phyloP scores from a whole-genome alignment of 148 eudicot genomes.

The Arbutus unedo region DNA sequence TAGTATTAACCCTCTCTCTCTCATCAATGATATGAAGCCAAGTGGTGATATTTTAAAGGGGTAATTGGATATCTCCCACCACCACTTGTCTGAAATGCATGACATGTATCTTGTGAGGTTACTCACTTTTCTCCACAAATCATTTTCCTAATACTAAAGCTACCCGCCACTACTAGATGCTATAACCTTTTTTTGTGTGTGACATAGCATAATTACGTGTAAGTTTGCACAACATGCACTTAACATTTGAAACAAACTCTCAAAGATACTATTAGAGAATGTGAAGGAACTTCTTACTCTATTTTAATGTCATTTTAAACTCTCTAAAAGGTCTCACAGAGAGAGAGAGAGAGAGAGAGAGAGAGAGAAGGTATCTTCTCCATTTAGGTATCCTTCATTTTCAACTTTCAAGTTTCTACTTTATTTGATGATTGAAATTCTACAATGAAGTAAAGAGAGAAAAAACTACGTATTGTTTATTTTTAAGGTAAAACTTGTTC shows the following conservation, averaged over 20 bases:
- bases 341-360: neutral
- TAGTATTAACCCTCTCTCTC: neutral
- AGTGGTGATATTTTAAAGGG: neutral
- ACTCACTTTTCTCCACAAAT: neutral
- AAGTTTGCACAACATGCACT: neutral
- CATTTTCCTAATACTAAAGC: neutral
- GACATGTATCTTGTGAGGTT: conserved; percentile 8
- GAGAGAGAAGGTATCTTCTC: neutral
- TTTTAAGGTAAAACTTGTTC: neutral
- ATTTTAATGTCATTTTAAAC: neutral
- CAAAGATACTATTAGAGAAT: neutral
- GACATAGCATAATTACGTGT: neutral
- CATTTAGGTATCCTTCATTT: neutral
- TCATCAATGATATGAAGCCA: neutral
- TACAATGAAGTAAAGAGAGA: neutral
- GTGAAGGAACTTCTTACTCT: neutral
- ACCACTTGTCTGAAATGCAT: neutral
- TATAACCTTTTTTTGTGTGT: neutral
- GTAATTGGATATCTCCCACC: neutral
- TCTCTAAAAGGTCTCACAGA: neutral
- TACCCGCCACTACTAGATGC: neutral
- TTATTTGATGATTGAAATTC: neutral
- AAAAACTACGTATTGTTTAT: neutral
- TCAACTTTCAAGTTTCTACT: neutral
- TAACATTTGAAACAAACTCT: neutral